These are phyloP conservation scores for Chlorella sp. DNA, from an alignment of 139 green algal genomes.

Conservation along the genomic window DNA sequence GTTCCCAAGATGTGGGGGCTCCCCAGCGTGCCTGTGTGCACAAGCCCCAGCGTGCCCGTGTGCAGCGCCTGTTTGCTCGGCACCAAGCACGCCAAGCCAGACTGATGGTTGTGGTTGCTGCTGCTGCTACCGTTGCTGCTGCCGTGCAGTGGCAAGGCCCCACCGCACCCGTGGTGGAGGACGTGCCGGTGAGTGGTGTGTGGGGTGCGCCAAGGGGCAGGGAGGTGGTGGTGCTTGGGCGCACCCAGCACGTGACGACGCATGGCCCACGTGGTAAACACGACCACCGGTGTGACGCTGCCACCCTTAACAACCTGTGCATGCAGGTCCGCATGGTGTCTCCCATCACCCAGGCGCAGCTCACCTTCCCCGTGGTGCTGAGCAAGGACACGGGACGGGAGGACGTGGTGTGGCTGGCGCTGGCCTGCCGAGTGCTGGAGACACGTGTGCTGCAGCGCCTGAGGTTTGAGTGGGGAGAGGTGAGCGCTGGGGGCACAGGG, in stretches of 20 bases:
- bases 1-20: too few relatives aligned
- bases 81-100: too few relatives aligned
- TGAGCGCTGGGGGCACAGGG: too few relatives aligned
- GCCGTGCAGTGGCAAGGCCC: conserved; percentile 67
- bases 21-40: too few relatives aligned
- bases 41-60: too few relatives aligned
- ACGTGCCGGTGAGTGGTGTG: conserved; percentile 53
- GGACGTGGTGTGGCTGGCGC: conserved; percentile 35
- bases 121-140: too few relatives aligned
- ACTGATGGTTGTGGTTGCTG: too few relatives aligned
- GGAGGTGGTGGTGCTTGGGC: background rate
- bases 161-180: conserved; percentile 48
- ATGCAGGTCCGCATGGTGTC: conserved; percentile 58
- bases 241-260: too few relatives aligned
- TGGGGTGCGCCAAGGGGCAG: background rate
- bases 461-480: conserved; percentile 72
- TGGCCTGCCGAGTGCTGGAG: conserved; percentile 58
- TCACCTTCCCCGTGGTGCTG: conserved; percentile 73
- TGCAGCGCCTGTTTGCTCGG: too few relatives aligned
- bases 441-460: conserved; percentile 64
- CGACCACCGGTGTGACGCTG: too few relatives aligned
- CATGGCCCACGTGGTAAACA: too few relatives aligned
- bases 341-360: conserved; percentile 52
- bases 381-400: conserved; percentile 11
- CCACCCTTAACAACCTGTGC: too few relatives aligned